These are phyloP conservation scores for Cercophora samala DNA, from an alignment of 495 filamentous ascomycete genomes.

Conservation along the genomic window DNA sequence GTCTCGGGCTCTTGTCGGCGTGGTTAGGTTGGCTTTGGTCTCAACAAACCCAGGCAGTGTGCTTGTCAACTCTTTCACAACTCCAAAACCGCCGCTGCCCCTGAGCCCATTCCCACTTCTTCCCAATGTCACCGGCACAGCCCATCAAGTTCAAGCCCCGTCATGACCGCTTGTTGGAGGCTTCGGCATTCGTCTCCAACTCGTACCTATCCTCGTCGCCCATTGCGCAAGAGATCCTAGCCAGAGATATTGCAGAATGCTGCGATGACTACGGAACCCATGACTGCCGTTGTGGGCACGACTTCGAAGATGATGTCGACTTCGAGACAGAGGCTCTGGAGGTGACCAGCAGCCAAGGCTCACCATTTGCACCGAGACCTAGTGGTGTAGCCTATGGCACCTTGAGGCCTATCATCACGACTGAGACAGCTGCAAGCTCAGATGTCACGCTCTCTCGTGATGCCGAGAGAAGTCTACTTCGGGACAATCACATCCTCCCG, in stretches of 20 bases:
- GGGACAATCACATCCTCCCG: slow-evolving; percentile 72
- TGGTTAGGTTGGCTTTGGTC: not conserved
- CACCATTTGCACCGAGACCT: slow-evolving; percentile 64
- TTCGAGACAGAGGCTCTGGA: slow-evolving; percentile 43
- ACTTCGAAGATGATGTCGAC: slow-evolving; percentile 2
- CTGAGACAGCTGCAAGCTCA: slow-evolving; percentile 51
- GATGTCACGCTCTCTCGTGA: slow-evolving; percentile 53
- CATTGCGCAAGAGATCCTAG: slow-evolving; percentile 65
- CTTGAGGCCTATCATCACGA: slow-evolving; percentile 41
- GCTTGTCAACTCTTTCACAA: not conserved
- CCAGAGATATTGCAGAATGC: slow-evolving; percentile 61
- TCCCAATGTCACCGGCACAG: slow-evolving; percentile 17
- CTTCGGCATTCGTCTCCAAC: slow-evolving; percentile 42
- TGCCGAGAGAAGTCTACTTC: slow-evolving; percentile 70
- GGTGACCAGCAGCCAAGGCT: slow-evolving; percentile 37
- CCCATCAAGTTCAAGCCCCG: slow-evolving; percentile 16
- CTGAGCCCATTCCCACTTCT: not conserved
- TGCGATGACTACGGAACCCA: slow-evolving; percentile 44
- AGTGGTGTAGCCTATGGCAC: slow-evolving; percentile 61
- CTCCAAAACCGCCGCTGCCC: not conserved
- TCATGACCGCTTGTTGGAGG: slow-evolving; percentile 14
- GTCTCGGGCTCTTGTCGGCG: slow-evolving; percentile 1
- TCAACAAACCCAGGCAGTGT: not conserved
- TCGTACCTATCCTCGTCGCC: slow-evolving; percentile 43
- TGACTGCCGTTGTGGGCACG: slow-evolving; percentile 20